Conservation (phyloP, 495 filamentous ascomycete genomes). For the Neurospora sp. region DNA sequence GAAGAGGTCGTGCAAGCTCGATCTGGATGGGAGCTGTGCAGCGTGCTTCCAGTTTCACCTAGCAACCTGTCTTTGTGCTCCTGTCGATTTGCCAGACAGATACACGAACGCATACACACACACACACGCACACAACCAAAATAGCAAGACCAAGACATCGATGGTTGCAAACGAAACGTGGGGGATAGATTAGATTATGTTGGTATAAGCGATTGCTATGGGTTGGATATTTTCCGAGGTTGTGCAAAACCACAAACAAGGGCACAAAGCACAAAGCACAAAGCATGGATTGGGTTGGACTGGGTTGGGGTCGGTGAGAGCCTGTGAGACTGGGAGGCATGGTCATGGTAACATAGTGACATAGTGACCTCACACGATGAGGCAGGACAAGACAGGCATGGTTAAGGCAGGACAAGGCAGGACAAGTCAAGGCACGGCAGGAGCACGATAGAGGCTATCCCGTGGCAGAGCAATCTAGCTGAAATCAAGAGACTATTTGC, state of each 20-base stretch:
- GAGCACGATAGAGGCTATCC: background rate
- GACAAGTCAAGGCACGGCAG: background rate
- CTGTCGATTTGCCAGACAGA: background rate
- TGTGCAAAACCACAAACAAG: background rate
- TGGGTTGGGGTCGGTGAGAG: background rate
- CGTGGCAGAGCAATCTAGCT: background rate
- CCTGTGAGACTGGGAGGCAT: background rate
- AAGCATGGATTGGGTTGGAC: background rate
- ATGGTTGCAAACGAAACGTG: background rate
- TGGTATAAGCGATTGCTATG: background rate
- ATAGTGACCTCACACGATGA: background rate
- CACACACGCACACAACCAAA: background rate
- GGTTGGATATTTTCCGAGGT: background rate
- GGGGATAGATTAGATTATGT: background rate
- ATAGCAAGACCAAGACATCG: background rate
- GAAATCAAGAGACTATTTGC: background rate
- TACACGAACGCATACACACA: background rate
- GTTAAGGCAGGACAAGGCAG: background rate
- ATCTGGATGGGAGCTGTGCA: background rate
- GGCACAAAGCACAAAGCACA: background rate
- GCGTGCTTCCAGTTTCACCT: background rate
- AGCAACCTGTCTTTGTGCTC: background rate
- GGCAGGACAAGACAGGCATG: background rate
- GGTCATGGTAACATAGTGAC: background rate
- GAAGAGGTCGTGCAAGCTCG: background rate